These are phyloP conservation scores for Tulasnella sp. DNA, from an alignment of 768 basidiomycete genomes.

Conservation along the genomic window DNA sequence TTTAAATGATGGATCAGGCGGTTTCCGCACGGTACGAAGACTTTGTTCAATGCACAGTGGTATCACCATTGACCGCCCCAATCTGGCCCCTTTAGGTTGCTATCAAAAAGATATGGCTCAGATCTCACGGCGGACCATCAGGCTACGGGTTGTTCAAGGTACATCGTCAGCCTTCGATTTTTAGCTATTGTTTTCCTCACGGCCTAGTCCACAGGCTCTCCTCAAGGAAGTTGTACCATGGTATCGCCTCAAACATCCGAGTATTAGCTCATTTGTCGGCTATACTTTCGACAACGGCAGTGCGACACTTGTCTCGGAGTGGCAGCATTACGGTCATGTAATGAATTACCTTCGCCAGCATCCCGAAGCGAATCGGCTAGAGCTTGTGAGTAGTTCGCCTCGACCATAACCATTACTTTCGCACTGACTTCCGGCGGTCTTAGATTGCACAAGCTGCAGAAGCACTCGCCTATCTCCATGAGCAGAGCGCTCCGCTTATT, in stretches of 20 bases:
- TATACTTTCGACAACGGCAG: not conserved
- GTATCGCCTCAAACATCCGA: not conserved
- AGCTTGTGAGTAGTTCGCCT: not conserved
- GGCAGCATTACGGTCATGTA: not conserved
- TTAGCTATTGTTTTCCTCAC: not conserved
- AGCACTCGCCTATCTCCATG: not conserved
- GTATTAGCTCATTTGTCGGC: not conserved
- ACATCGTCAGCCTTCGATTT: not conserved
- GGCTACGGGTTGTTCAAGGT: not conserved
- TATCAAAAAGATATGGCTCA: not conserved
- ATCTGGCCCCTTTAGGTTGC: not conserved
- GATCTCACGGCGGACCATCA: not conserved
- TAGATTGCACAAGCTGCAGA: not conserved
- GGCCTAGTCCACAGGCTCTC: not conserved
- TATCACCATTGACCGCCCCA: not conserved
- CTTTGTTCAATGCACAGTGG: not conserved
- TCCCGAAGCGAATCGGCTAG: not conserved
- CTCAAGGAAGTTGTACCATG: not conserved
- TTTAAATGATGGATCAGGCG: not conserved
- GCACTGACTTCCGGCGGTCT: not conserved
- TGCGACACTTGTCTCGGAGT: not conserved
- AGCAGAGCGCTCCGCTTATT: not conserved
- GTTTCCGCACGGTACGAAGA: not conserved
- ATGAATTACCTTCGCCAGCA: not conserved
- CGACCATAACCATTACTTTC: not conserved